Conservation (phyloP, 2,329 filamentous ascomycete species). For the Botryotinia calthae region DNA sequence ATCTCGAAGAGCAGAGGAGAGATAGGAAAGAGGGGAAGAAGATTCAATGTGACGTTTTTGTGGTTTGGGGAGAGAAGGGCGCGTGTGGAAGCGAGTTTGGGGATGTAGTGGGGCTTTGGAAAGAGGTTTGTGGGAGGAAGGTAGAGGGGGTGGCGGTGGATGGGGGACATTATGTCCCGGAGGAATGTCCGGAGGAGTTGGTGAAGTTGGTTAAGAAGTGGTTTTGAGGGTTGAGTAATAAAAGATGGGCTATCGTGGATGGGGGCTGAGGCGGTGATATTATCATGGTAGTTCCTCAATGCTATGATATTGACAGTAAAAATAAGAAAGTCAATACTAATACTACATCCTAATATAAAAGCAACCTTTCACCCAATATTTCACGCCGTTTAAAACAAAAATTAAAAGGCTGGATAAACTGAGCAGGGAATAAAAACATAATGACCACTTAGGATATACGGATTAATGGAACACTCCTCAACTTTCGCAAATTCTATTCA, state of each 20-base stretch:
- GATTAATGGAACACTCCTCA: too few species aligned
- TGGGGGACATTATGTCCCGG: conserved; percentile 50
- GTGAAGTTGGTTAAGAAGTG: conserved; percentile 44
- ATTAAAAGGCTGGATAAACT: neutral
- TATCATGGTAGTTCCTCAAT: neutral
- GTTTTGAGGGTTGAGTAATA: conserved; percentile 26
- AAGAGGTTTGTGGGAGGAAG: conserved; percentile 42
- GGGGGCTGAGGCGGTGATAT: neutral
- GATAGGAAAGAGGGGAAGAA: conserved; percentile 46
- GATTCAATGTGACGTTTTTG: conserved; percentile 47
- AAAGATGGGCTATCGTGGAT: neutral
- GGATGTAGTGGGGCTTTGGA: conserved; percentile 51
- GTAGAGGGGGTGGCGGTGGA: conserved; percentile 46
- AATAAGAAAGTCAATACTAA: neutral
- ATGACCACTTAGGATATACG: neutral
- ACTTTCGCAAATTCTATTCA: too few species aligned
- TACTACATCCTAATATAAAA: neutral
- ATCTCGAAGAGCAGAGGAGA: conserved; percentile 49
- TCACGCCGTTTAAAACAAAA: neutral
- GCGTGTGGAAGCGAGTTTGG: conserved; percentile 49
- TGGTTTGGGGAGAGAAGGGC: conserved; percentile 51
- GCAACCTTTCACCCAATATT: neutral
- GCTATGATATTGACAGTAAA: neutral
- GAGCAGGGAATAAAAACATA: neutral
- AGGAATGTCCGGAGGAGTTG: conserved; percentile 50